Conservation (phyloP, 139 green algal species). For the Penium margaritaceum region DNA sequence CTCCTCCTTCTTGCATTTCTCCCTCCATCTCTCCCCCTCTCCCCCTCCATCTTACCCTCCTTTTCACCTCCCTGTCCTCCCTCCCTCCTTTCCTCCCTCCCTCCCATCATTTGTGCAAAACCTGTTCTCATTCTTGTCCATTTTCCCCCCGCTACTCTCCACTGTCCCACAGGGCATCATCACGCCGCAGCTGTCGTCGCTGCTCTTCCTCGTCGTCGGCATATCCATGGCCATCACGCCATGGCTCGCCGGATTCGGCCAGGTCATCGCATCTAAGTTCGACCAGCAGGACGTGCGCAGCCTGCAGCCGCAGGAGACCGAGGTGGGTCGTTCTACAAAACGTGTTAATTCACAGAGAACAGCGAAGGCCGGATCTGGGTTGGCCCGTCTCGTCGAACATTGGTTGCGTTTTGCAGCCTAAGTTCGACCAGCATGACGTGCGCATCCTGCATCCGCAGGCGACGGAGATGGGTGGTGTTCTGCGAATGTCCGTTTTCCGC, state of each 20-base stretch:
- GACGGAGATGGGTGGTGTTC: slow-evolving; percentile 49
- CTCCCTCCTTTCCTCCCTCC: no score
- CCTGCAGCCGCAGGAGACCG: slow-evolving; percentile 68
- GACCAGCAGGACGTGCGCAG: slow-evolving; percentile 70
- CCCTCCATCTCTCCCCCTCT: neutral
- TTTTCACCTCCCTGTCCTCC: no score
- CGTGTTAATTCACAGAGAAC: no score
- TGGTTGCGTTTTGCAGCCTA: neutral
- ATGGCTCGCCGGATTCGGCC: slow-evolving; percentile 77
- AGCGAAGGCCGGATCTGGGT: neutral
- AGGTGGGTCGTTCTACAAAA: slow-evolving; percentile 41
- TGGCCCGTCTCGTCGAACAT: neutral
- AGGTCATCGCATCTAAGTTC: slow-evolving; percentile 65
- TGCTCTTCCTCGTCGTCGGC: slow-evolving; percentile 91
- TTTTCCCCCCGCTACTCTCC: no score
- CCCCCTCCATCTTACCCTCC: neutral
- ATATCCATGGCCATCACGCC: slow-evolving; percentile 94
- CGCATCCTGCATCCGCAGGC: slow-evolving; percentile 68
- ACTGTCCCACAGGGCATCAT: slow-evolving; percentile 56
- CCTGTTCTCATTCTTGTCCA: no score
- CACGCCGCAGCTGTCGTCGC: slow-evolving; percentile 59
- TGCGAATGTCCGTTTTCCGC: no score
- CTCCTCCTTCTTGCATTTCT: neutral
- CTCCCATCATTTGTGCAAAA: no score
- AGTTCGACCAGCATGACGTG: slow-evolving; percentile 74